Evolutionary conservation across 1,284 basidiomycete species (phyloP).

Genomic region (Cryptococcus sp.): DNA sequence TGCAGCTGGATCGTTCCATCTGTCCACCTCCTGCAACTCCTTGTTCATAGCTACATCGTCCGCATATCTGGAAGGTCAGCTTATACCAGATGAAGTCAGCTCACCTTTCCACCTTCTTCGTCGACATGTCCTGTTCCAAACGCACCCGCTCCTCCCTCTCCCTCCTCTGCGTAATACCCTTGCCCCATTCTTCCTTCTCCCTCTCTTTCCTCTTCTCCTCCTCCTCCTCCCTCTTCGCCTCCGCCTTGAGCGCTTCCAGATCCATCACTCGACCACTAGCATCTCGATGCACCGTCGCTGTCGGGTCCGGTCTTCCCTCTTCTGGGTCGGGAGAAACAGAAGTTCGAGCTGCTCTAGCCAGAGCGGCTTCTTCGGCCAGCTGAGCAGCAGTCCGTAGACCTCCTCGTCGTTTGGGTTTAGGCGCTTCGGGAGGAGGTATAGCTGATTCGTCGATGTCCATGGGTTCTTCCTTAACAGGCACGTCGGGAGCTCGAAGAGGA

Average conservation of each 20-base stretch:
- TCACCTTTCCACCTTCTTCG: conserved; percentile 63
- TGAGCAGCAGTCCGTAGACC: conserved; percentile 65
- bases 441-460: conserved; percentile 10
- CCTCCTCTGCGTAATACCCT: conserved; percentile 81
- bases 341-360: conserved; percentile 46
- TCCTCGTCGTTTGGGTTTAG: conserved; percentile 52
- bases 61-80: conserved; percentile 49
- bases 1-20: conserved; percentile 94
- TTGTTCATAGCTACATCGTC: conserved; percentile 83
- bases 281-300: conserved; percentile 94
- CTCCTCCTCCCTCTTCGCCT: conserved; percentile 69
- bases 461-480: conserved; percentile 23
- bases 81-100: background rate
- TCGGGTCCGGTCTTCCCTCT: conserved; percentile 59
- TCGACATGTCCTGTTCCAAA: conserved; percentile 63
- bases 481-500: conserved; percentile 2
- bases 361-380: conserved; percentile 50
- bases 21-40: conserved; percentile 66
- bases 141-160: conserved; percentile 60
- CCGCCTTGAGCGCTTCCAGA: conserved; percentile 71
- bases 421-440: conserved; percentile 28
- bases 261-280: conserved; percentile 81
- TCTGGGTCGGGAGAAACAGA: conserved; percentile 48
- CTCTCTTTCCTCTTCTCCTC: conserved; percentile 76
- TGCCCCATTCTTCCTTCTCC: conserved; percentile 93